Conservation (phyloP, 2,329 filamentous ascomycete genomes). For the Lachnellula willkommii region DNA sequence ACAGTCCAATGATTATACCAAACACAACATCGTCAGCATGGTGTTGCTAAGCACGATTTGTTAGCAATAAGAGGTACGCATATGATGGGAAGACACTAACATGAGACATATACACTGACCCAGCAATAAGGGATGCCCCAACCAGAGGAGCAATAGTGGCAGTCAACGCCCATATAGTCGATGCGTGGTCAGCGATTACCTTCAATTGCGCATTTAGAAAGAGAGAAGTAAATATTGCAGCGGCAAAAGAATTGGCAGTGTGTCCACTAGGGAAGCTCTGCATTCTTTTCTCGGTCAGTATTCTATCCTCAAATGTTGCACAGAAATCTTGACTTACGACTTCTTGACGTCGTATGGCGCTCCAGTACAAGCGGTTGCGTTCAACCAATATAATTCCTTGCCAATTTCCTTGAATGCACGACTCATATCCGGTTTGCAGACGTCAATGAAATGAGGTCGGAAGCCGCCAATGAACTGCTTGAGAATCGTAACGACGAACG, state of each 20-base stretch:
- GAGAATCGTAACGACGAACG: constrained; percentile 67
- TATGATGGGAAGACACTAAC: constrained; percentile 10
- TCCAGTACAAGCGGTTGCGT: constrained; percentile 53
- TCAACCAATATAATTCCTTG: constrained; percentile 65
- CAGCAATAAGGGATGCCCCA: constrained; percentile 58
- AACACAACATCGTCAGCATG: constrained; percentile 66
- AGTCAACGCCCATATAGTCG: constrained; percentile 66
- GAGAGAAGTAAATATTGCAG: constrained; percentile 62
- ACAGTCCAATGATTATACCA: constrained; percentile 56
- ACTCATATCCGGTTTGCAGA: constrained; percentile 53
- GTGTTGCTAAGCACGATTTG: constrained; percentile 47
- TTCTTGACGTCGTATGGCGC: constrained; percentile 55
- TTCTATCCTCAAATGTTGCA: background rate
- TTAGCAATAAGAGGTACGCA: background rate
- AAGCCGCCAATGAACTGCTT: constrained; percentile 69
- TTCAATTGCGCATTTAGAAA: constrained; percentile 76
- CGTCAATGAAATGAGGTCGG: constrained; percentile 62
- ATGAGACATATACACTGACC: constrained; percentile 54
- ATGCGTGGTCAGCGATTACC: constrained; percentile 64
- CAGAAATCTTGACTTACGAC: constrained; percentile 11
- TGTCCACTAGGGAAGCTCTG: constrained; percentile 70
- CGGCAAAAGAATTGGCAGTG: constrained; percentile 65
- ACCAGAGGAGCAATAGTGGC: constrained; percentile 59
- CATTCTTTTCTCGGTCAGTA: constrained; percentile 31
- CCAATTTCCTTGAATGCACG: constrained; percentile 45